Percentiles rank a stretch among this genome's conserved stretches.
Evolutionary conservation across 2,329 filamentous ascomycete species (phyloP).

Genomic region (Diplocarpon mali): DNA sequence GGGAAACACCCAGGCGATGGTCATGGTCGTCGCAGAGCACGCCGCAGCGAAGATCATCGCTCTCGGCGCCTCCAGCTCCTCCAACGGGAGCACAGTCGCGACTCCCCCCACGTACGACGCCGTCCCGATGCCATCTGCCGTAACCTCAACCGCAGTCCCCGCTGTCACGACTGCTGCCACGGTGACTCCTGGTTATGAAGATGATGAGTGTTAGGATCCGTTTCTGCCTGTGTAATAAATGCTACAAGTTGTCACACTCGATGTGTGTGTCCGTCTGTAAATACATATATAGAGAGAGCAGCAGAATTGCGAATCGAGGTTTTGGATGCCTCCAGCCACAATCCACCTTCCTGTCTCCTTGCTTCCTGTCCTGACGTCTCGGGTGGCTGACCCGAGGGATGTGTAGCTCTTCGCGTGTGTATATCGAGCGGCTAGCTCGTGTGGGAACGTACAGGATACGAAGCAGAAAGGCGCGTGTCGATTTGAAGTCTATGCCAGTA

Average conservation of each 20-base stretch:
- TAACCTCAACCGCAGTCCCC: neutral
- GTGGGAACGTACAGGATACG: too few species aligned
- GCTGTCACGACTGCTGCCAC: neutral
- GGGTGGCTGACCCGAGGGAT: too few species aligned
- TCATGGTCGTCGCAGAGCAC: slow-evolving; percentile 51
- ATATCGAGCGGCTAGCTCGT: too few species aligned
- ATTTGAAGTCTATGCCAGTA: too few species aligned
- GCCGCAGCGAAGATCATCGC: slow-evolving; percentile 13
- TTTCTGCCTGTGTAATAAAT: neutral
- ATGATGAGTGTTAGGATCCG: neutral
- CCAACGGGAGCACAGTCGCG: neutral
- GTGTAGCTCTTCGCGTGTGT: too few species aligned
- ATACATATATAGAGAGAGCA: too few species aligned
- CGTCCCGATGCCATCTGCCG: too few species aligned
- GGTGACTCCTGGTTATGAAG: neutral
- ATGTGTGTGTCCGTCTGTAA: neutral
- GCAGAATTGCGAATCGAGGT: neutral
- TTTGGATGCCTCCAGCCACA: too few species aligned
- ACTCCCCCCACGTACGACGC: neutral
- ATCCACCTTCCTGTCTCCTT: too few species aligned
- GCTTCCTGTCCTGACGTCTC: too few species aligned
- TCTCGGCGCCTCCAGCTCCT: neutral
- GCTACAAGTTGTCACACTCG: neutral
- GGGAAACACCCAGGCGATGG: slow-evolving; percentile 55
- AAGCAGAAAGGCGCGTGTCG: too few species aligned